These are phyloP conservation scores for Pharus latifolius DNA, from an alignment of 176 grass and related monocot species.

Conservation along the genomic window DNA sequence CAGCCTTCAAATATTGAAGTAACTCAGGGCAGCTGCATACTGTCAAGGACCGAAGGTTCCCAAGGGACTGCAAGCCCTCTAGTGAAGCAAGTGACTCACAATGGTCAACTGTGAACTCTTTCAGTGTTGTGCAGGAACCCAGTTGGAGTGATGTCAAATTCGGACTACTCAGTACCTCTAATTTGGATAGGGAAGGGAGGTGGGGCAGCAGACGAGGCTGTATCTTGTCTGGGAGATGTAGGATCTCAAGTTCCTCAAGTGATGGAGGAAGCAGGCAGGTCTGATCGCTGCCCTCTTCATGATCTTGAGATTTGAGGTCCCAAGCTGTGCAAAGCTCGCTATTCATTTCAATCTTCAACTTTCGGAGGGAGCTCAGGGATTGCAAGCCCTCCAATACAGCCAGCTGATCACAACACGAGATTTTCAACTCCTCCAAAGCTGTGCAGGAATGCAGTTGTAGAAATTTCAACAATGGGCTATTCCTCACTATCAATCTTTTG, in stretches of 20 bases:
- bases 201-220: no score
- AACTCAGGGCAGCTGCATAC: not conserved
- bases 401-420: not conserved
- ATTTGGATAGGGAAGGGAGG: no score
- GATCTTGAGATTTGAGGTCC: no score
- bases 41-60: not conserved
- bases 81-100: not conserved
- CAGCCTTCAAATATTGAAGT: not conserved
- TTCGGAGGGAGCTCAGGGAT: not conserved
- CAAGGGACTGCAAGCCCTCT: not conserved
- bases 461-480: not conserved
- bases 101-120: not conserved
- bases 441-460: not conserved
- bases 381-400: not conserved
- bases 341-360: no score
- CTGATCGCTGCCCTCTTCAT: no score
- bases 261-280: no score
- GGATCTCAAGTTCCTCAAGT: no score
- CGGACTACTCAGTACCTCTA: not conserved
- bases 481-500: fast-evolving
- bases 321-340: no score
- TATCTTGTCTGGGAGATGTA: no score
- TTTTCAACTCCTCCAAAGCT: not conserved
- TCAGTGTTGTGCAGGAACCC: not conserved
- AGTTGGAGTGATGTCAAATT: not conserved